These are phyloP conservation scores for Scheffersomyces titani DNA, from an alignment of 1,139 yeast genomes.

Conservation along the genomic window DNA sequence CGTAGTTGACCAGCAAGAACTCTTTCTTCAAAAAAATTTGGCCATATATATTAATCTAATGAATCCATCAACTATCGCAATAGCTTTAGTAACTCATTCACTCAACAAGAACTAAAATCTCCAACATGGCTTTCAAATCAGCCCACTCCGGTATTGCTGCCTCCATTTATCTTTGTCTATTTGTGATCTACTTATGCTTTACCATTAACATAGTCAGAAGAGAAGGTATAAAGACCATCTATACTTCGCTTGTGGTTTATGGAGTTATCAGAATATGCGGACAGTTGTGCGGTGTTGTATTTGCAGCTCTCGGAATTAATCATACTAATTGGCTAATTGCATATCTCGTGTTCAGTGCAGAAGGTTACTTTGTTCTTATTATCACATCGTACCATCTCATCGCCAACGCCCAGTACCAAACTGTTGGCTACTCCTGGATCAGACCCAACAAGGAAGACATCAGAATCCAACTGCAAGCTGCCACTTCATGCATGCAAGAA, in stretches of 20 bases:
- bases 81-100: not conserved
- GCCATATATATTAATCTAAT: no score
- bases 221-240: constrained; percentile 24
- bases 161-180: constrained; percentile 28
- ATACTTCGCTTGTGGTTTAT: constrained; percentile 23
- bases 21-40: no score
- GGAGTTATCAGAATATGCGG: constrained; percentile 35
- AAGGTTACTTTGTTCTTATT: constrained; percentile 39
- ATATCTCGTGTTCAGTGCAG: constrained; percentile 39
- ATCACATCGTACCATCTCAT: constrained; percentile 27
- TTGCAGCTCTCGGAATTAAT: constrained; percentile 27
- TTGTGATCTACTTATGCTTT: constrained; percentile 19
- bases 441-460: constrained; percentile 11
- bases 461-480: constrained; percentile 1
- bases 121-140: constrained; percentile 14
- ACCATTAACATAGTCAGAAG: constrained; percentile 17
- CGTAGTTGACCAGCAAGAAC: no score
- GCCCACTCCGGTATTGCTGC: constrained; percentile 36
- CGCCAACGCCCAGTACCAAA: constrained; percentile 24
- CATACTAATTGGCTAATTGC: constrained; percentile 38
- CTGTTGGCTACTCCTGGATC: constrained; percentile 20
- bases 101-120: not conserved
- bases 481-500: not conserved
- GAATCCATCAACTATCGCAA: no score
- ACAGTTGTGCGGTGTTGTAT: constrained; percentile 37